Evolutionary conservation across 2,329 filamentous ascomycete species (phyloP).

Genomic region (Penicillium glabrum): DNA sequence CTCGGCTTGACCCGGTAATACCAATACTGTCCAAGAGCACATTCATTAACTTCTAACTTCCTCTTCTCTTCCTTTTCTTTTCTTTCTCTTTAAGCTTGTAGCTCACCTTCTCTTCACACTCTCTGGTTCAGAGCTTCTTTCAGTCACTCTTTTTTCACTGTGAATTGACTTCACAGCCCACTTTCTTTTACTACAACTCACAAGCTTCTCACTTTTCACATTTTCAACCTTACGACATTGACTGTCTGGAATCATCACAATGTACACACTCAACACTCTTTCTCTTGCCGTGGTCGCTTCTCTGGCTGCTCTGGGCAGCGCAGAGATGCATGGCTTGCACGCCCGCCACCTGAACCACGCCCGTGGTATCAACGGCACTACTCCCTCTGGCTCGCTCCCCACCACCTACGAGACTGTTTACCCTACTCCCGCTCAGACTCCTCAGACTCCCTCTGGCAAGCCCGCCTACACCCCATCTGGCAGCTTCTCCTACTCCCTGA

Average conservation of each 20-base stretch:
- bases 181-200: background rate
- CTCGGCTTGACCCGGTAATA: background rate
- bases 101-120: background rate
- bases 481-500: background rate
- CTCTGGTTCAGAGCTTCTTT: slow-evolving; percentile 2
- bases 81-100: slow-evolving; percentile 7
- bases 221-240: background rate
- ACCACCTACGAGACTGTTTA: slow-evolving; percentile 7
- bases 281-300: slow-evolving; percentile 36
- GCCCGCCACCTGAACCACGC: slow-evolving; percentile 18
- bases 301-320: slow-evolving; percentile 37
- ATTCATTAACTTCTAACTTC: background rate
- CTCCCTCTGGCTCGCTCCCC: background rate
- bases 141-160: background rate
- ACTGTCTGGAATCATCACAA: slow-evolving; percentile 13
- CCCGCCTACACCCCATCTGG: slow-evolving; percentile 8
- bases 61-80: slow-evolving; percentile 7
- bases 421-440: slow-evolving; percentile 1
- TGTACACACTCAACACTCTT: slow-evolving; percentile 39
- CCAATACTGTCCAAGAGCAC: background rate
- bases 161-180: slow-evolving; percentile 2
- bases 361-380: slow-evolving; percentile 5
- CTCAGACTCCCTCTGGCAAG: slow-evolving; percentile 6
- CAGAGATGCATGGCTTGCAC: slow-evolving; percentile 27
- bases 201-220: background rate